Conservation (phyloP, 169 alveolate genomes). For the Plasmodium cynomolgi region DNA sequence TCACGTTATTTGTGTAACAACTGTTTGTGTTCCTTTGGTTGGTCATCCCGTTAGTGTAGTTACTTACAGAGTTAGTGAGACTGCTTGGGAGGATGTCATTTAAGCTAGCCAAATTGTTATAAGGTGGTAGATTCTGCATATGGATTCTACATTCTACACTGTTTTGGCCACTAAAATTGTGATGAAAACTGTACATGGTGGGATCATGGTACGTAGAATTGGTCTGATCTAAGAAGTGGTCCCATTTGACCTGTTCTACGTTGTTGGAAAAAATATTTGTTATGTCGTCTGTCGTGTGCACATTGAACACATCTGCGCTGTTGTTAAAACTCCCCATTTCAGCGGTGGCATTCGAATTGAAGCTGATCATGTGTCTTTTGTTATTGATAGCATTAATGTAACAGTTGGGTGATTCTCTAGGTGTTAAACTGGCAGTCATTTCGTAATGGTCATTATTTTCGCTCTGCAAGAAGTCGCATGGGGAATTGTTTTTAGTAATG, state of each 20-base stretch:
- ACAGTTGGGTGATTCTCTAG: not conserved
- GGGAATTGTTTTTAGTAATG: not conserved
- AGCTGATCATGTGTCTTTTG: not conserved
- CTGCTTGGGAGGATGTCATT: not conserved
- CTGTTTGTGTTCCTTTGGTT: not conserved
- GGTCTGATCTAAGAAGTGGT: not conserved
- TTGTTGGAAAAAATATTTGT: not conserved
- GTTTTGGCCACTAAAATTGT: not conserved
- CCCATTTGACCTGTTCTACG: not conserved
- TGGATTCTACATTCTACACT: not conserved
- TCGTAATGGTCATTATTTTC: not conserved
- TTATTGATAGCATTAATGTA: not conserved
- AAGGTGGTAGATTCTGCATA: not conserved
- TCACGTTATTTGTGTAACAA: not conserved
- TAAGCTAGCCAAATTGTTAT: not conserved
- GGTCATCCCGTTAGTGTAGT: not conserved
- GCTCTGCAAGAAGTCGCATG: not conserved
- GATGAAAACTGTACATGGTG: not conserved
- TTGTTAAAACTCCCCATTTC: not conserved
- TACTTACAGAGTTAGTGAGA: not conserved
- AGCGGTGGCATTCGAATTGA: not conserved
- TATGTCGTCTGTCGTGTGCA: not conserved
- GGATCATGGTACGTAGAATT: not conserved
- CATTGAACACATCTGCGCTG: not conserved
- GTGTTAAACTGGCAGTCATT: not conserved